Evolutionary conservation across 2,329 filamentous ascomycete genomes (phyloP).

Genomic region (Emmonsiellopsis sp.): DNA sequence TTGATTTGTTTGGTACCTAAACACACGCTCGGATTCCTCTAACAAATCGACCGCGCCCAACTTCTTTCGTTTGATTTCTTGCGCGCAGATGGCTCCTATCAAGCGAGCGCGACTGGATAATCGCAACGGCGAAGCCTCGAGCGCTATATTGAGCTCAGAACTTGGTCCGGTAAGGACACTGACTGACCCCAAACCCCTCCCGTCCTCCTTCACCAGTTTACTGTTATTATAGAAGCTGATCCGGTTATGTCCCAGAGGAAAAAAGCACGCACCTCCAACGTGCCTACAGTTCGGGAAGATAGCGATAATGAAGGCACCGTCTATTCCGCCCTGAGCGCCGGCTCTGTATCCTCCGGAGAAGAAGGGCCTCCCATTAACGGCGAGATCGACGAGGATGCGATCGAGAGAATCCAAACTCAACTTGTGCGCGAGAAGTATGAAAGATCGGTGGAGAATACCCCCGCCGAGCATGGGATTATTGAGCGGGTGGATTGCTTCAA

Average conservation of each 20-base stretch:
- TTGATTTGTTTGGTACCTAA: no score
- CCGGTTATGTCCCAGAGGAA: constrained; percentile 27
- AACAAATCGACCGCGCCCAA: neutral
- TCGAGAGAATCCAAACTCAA: constrained; percentile 56
- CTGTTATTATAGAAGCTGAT: neutral
- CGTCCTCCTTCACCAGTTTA: neutral
- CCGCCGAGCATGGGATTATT: constrained; percentile 77
- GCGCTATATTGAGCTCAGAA: neutral
- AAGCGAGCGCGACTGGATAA: constrained; percentile 4
- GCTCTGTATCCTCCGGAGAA: constrained; percentile 13
- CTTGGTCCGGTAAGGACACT: neutral
- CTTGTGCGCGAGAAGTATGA: constrained; percentile 45
- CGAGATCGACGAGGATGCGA: constrained; percentile 23
- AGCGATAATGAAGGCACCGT: constrained; percentile 18
- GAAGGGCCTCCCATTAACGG: neutral
- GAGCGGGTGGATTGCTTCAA: constrained; percentile 80
- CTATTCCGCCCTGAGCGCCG: constrained; percentile 11
- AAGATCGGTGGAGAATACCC: constrained; percentile 56
- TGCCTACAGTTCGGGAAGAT: constrained; percentile 11
- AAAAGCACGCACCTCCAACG: constrained; percentile 30
- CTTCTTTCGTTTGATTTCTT: neutral
- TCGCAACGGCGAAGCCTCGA: neutral
- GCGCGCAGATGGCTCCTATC: constrained; percentile 1
- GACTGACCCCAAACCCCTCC: neutral
- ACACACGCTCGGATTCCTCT: neutral